phyloP scores from a whole-genome alignment of 495 filamentous ascomycete genomes.

The Aeminium ludgeri region DNA sequence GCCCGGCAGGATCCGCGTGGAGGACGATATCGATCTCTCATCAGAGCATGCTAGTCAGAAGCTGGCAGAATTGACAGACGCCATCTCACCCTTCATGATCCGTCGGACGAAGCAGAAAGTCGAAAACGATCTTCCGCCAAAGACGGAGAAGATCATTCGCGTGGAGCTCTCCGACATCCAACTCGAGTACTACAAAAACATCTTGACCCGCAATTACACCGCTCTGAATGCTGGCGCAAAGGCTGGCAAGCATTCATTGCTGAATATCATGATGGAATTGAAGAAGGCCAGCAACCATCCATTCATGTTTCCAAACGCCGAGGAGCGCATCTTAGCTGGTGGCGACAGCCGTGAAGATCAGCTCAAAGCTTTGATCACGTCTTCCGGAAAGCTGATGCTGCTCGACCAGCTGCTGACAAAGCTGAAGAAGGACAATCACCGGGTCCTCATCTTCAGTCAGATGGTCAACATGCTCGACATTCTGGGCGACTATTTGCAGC shows the following conservation, averaged over 20 bases:
- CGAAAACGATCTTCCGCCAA: conserved; percentile 85
- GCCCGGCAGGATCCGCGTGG: conserved; percentile 70
- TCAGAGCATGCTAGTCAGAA: conserved; percentile 52
- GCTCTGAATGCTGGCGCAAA: conserved; percentile 77
- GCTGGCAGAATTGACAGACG: conserved; percentile 49
- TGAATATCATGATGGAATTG: conserved; percentile 99
- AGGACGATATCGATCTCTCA: conserved; percentile 71
- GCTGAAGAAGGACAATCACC: conserved; percentile 76
- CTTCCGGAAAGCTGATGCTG: conserved; percentile 98
- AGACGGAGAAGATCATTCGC: conserved; percentile 96
- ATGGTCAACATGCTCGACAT: conserved; percentile 99
- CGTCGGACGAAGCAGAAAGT: conserved; percentile 96
- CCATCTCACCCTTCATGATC: conserved; percentile 80
- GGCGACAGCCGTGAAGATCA: conserved; percentile 62
- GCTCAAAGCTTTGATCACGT: conserved; percentile 77
- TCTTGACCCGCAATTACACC: conserved; percentile 89
- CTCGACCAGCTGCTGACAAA: conserved; percentile 85
- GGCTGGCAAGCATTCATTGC: conserved; percentile 79
- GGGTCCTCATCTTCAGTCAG: conserved; percentile 95
- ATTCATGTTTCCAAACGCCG: conserved; percentile 89
- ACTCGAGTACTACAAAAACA: conserved; percentile 96
- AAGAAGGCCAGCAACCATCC: conserved; percentile 98
- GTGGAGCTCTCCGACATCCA: conserved; percentile 92
- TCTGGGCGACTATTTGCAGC: conserved; percentile 75
- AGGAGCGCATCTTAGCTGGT: conserved; percentile 66